A percentile compares a stretch with the other conserved stretches of the same genome.
phyloP scores from a whole-genome alignment of 257 asterid genomes.

The Datura wrightii region DNA sequence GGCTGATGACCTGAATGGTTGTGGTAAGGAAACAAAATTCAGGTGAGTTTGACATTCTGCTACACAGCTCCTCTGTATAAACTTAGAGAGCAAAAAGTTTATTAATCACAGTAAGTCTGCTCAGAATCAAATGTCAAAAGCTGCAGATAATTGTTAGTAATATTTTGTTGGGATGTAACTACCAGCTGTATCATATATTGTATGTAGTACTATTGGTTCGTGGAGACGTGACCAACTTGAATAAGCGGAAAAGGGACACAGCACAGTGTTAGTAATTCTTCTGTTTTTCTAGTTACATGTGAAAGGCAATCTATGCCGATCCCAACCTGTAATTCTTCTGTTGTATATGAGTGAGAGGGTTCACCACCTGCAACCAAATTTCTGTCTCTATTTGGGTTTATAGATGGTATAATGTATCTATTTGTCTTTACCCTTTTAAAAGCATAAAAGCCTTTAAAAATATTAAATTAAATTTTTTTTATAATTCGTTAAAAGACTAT shows the following conservation, averaged over 20 bases:
- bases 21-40: constrained; percentile 39
- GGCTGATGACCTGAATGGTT: constrained; percentile 39
- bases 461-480: too few relatives aligned
- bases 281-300: not conserved
- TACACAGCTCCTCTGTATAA: not conserved
- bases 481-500: too few relatives aligned
- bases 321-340: not conserved
- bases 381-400: too few relatives aligned
- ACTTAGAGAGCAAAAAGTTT: not conserved
- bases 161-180: constrained; percentile 13
- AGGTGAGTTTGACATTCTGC: constrained; percentile 39
- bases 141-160: constrained; percentile 16
- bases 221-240: constrained; percentile 18
- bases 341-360: not conserved
- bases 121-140: not conserved
- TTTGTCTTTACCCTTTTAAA: too few relatives aligned
- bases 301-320: not conserved
- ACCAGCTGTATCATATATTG: constrained; percentile 1
- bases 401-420: too few relatives aligned
- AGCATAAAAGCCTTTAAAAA: too few relatives aligned
- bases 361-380: not conserved
- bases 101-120: not conserved
- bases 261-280: not conserved
- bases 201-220: not conserved
- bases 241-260: not conserved